phyloP scores from a whole-genome alignment of 305 asterid genomes.

The Solanum hybrid region DNA sequence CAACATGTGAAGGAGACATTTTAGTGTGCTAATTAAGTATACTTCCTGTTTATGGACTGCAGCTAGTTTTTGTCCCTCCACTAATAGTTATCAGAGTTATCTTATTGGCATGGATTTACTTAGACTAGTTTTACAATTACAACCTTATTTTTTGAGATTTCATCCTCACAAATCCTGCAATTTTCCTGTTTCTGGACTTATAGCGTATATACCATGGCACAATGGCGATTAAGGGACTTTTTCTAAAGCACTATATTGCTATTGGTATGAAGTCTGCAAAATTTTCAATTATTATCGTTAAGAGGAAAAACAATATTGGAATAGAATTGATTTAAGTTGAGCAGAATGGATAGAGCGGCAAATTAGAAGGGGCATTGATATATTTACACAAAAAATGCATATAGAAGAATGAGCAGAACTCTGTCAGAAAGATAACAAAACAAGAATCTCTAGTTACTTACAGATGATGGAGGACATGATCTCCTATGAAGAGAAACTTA shows the following conservation, averaged over 20 bases:
- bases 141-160: neutral
- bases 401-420: neutral
- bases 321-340: neutral
- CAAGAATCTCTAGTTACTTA: neutral
- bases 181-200: neutral
- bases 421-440: neutral
- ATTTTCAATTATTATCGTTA: neutral
- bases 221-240: neutral
- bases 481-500: neutral
- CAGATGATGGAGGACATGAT: neutral
- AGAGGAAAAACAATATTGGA: neutral
- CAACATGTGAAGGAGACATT: neutral
- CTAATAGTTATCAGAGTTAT: neutral
- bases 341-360: neutral
- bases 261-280: neutral
- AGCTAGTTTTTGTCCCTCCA: neutral
- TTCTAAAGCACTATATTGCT: neutral
- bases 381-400: neutral
- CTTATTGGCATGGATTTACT: neutral
- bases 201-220: neutral
- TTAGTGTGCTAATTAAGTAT: neutral
- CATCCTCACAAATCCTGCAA: neutral
- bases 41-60: neutral
- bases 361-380: neutral
- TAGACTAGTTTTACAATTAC: neutral